Percentiles rank a stretch among this genome's conserved stretches.
These are phyloP conservation scores for Blastomyces silverae DNA, from an alignment of 2,329 filamentous ascomycete species.

Conservation along the genomic window DNA sequence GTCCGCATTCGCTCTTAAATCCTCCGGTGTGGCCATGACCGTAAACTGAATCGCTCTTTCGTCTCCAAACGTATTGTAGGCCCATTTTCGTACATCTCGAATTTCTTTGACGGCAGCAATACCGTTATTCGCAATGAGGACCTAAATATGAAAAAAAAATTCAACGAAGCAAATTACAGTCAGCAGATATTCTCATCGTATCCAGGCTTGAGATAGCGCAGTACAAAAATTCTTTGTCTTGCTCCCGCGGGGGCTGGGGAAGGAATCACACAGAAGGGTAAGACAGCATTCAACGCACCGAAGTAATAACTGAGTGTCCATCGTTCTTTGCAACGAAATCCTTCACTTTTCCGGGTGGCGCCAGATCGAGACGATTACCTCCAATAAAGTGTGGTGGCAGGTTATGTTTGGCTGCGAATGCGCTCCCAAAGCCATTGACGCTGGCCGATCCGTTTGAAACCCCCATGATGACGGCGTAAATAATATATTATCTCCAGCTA, in stretches of 20 bases:
- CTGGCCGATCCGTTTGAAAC: conserved; percentile 32
- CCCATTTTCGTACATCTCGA: conserved; percentile 98
- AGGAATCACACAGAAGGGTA: neutral
- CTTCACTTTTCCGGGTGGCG: conserved; percentile 79
- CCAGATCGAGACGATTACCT: conserved; percentile 78
- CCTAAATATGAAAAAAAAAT: conserved; percentile 48
- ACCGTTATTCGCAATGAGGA: conserved; percentile 98
- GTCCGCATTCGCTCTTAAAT: conserved; percentile 94
- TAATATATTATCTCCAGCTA: neutral
- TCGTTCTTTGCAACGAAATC: conserved; percentile 87
- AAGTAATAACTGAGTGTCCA: conserved; percentile 97
- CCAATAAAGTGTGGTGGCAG: conserved; percentile 93
- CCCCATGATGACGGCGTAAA: conserved; percentile 33
- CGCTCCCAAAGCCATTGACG: conserved; percentile 51
- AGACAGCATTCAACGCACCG: conserved; percentile 54
- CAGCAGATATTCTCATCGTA: neutral
- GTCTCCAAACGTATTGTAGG: conserved; percentile 98
- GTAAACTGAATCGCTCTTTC: conserved; percentile 98
- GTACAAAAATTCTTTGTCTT: neutral
- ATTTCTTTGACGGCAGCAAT: conserved; percentile 99
- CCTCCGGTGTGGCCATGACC: conserved; percentile 98
- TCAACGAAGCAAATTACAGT: neutral
- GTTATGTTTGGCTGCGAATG: conserved; percentile 73
- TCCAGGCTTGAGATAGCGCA: neutral
- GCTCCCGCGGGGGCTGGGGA: neutral